Evolutionary conservation across 208 protist genomes (phyloP), one percentile per base, ranked within the genome.

Genomic region (Crithidia thermophila): DNA sequence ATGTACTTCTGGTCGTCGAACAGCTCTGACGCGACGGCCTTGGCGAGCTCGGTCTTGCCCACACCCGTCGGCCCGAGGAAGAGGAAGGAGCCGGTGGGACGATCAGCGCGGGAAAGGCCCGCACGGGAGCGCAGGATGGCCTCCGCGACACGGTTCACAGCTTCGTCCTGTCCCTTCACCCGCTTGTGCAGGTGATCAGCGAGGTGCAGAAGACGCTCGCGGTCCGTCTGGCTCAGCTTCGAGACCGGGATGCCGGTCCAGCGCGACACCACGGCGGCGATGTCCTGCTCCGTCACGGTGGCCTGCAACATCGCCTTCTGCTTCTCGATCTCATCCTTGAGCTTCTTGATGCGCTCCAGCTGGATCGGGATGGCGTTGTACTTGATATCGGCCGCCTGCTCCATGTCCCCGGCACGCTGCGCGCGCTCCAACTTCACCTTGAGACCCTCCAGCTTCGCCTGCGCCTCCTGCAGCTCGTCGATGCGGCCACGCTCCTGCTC

Each of bases 201-300:
- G 72, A 99, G 85, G 60, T 89, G 47, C 53, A 95, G 83, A 39
- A 97, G 78, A 55, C 93, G 93, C 78, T 98, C 85, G 4, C 91
- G 91, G 72, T 99, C 96, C 3, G 84, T 84, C 53, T 80, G 82
- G 30, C 86, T 85, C 21, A 99, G 88, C 72, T 97, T 89, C 16
- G 64, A 49, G 16, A 99, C 96, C 9, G 99, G 98, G 55, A 99
- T 99, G 63, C 98, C 98, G 9, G 99, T 99, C 83, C 94, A 98
- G 52, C 96, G 87, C 20, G 98, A 85, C 13, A 99, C 94, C 7
- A 99, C 94, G 20, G 91, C 85, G 14, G 96, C 94, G 76, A 99
- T 98, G 52, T 99, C 87, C n/a, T 82, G 80, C 53, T 93, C 68
- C 14, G 83, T 91, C 21, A 99, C 96, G 20, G 87, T 86, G 40